Evolutionary conservation across 2,329 filamentous ascomycete species (phyloP), one percentile per base, ranked within the genome.

Genomic region (Pyrenochaeta sp.): DNA sequence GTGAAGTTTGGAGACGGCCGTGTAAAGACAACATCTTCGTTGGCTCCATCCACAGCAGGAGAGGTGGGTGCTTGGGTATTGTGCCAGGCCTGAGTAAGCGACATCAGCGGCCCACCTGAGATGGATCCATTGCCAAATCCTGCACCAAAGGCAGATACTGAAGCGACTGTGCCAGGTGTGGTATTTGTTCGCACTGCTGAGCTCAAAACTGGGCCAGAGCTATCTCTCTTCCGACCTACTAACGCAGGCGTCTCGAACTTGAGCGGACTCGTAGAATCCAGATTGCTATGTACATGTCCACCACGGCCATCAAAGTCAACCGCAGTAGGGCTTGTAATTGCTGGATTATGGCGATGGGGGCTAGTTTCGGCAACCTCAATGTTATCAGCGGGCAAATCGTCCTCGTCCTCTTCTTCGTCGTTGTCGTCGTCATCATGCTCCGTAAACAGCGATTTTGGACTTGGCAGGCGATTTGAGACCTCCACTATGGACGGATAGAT

Each of bases 51-150:
- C 15, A 69, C 61, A 3, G 72, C 58, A 15, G 79, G 79, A 20
- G 79, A 81, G 0, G 79, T 81, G 15, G 69, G 71, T 18, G 75
- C 77, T 56, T 80, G 80, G 1, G 78, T 81, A 21, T 76, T 74
- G 44, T 77, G 71, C 60, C 81, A 82, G 11, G 77, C 67, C 51
- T 82, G 79, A 7, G 78, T 81, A 21, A 78, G 69, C 31, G 76
- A 79, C 67, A 82, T 71, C 18, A 59, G 58, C 36, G 64, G 36
- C 64, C 61, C 40, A n/a, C 41, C 46, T n/a, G 56, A 69, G 36
- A 63, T 53, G 10, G 37, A 63, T 3, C 53, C 63, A 37, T 53
- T 59, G 15, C 71, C 70, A 6, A 70, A 64, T n/a, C 58, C 67
- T 30, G 67, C 61, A 11, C 78, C 78, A 39, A 59, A 56, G 18